These are phyloP conservation scores for Protomyces macrosporus DNA, from an alignment of 1,139 yeast genomes.

Conservation along the genomic window DNA sequence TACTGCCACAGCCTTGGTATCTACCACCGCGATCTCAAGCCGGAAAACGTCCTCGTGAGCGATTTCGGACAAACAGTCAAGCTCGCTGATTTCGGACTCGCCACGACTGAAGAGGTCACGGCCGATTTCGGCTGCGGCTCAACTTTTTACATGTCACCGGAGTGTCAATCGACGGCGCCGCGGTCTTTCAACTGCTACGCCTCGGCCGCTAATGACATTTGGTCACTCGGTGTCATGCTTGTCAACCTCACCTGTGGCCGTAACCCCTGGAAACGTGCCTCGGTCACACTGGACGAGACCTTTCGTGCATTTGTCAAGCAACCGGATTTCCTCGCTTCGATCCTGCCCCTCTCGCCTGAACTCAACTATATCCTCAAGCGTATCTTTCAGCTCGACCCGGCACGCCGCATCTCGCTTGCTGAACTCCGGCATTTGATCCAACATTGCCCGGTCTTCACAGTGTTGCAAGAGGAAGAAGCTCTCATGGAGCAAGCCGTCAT, in stretches of 20 bases:
- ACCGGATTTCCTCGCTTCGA: constrained; percentile 52
- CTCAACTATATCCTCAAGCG: constrained; percentile 52
- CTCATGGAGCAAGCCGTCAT: constrained; percentile 7
- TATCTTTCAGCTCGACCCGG: constrained; percentile 60
- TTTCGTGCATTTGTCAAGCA: constrained; percentile 51
- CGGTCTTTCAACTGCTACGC: constrained; percentile 31
- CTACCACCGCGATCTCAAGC: constrained; percentile 86
- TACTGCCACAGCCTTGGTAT: constrained; percentile 64
- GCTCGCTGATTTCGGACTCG: constrained; percentile 81
- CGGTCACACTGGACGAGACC: constrained; percentile 53
- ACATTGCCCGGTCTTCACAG: constrained; percentile 33
- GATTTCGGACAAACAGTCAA: constrained; percentile 56
- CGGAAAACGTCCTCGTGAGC: constrained; percentile 75
- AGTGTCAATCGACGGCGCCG: constrained; percentile 28
- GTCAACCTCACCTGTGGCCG: constrained; percentile 76
- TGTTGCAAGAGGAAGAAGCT: constrained; percentile 8
- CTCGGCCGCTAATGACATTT: constrained; percentile 74
- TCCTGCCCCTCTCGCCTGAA: constrained; percentile 62
- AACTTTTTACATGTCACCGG: constrained; percentile 86
- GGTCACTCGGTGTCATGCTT: constrained; percentile 81
- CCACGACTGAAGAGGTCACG: constrained; percentile 57
- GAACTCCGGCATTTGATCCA: constrained; percentile 40
- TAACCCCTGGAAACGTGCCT: constrained; percentile 88
- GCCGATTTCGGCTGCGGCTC: constrained; percentile 82
- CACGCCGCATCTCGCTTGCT: constrained; percentile 52